These are phyloP conservation scores for Lactuca sativa DNA, from an alignment of 129 eudicot species.

Conservation along the genomic window DNA sequence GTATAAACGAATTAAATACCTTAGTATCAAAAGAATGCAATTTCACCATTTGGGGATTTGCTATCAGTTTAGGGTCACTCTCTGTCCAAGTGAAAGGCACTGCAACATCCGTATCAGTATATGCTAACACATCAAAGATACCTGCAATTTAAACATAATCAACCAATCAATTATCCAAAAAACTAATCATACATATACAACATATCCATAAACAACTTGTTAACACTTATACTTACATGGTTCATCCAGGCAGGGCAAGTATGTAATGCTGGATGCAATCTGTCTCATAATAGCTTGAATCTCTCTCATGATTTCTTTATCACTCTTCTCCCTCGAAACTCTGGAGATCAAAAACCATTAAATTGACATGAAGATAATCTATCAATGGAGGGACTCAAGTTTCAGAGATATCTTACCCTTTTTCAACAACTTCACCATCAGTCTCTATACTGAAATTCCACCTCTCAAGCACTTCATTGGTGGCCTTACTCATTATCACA, in stretches of 20 bases:
- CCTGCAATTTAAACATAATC: slow-evolving; percentile 43
- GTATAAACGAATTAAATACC: slow-evolving; percentile 32
- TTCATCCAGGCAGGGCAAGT: slow-evolving; percentile 96
- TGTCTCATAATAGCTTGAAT: slow-evolving; percentile 99
- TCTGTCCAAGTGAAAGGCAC: slow-evolving; percentile 96
- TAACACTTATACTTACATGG: slow-evolving; percentile 55
- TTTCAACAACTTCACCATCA: slow-evolving; percentile 79
- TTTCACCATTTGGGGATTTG: slow-evolving; percentile 96
- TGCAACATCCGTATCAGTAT: slow-evolving; percentile 80
- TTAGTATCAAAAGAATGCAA: slow-evolving; percentile 90
- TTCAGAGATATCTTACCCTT: slow-evolving; percentile 52
- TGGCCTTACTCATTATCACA: slow-evolving; percentile 90
- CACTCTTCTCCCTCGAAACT: slow-evolving; percentile 89
- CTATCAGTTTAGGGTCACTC: slow-evolving; percentile 90
- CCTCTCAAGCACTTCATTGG: slow-evolving; percentile 82
- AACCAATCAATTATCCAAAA: slow-evolving; percentile 1
- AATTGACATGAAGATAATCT: slow-evolving; percentile 1
- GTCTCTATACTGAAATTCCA: slow-evolving; percentile 98
- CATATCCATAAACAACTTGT: neutral
- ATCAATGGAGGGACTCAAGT: neutral
- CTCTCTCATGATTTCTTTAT: slow-evolving; percentile 94
- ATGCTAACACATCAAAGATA: slow-evolving; percentile 90
- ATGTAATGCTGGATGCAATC: slow-evolving; percentile 89
- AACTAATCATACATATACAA: neutral
- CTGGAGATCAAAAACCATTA: slow-evolving; percentile 38